Percentiles rank a stretch among this genome's conserved stretches.
Conservation (phyloP, 192 early-diverging fungal genomes). For the Backusella tarrabulga region DNA sequence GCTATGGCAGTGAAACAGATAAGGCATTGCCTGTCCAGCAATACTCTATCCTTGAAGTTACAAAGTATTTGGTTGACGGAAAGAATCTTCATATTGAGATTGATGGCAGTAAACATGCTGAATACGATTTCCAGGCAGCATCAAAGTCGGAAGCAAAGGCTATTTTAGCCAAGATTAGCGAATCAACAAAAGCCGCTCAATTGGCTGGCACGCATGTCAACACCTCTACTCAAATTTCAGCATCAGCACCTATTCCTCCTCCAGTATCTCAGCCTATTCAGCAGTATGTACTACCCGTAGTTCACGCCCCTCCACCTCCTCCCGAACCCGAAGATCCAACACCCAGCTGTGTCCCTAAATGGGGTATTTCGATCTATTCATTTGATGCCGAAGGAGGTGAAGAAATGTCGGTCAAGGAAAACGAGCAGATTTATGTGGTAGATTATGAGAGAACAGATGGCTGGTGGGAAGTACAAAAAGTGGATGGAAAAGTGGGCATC, state of each 20-base stretch:
- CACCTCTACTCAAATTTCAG: neutral
- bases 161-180: constrained; percentile 59
- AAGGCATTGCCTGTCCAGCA: constrained; percentile 58
- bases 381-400: constrained; percentile 83
- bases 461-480: constrained; percentile 81
- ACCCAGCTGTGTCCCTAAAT: constrained; percentile 19
- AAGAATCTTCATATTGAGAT: constrained; percentile 63
- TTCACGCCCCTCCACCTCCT: neutral
- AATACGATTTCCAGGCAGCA: constrained; percentile 62
- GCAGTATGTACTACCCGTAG: neutral
- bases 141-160: constrained; percentile 68
- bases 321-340: constrained; percentile 22
- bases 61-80: constrained; percentile 62
- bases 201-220: constrained; percentile 15
- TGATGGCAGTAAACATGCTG: constrained; percentile 48
- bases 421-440: constrained; percentile 79
- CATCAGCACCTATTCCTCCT: constrained; percentile 10
- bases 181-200: constrained; percentile 55
- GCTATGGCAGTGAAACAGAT: constrained; percentile 62
- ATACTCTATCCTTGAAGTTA: constrained; percentile 58
- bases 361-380: constrained; percentile 68
- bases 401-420: constrained; percentile 81
- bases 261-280: neutral
- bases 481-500: constrained; percentile 65
- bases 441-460: constrained; percentile 80